These are phyloP conservation scores for Brassica carinata DNA, from an alignment of 345 rosid genomes.

Conservation along the genomic window DNA sequence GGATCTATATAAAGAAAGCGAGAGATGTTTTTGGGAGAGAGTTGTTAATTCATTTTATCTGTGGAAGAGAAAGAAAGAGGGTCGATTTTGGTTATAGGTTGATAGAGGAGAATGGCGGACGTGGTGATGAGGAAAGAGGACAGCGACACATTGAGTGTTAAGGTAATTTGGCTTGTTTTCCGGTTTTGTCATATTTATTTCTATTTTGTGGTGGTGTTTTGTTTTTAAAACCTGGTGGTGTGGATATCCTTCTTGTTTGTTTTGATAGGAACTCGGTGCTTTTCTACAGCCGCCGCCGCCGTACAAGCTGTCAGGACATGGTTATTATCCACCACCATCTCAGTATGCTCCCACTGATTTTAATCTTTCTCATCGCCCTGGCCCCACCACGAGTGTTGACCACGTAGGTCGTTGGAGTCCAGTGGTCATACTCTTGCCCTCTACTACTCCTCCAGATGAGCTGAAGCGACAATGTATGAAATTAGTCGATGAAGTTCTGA, in stretches of 20 bases:
- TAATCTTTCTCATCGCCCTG: not conserved
- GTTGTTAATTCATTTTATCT: no score
- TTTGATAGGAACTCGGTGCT: not conserved
- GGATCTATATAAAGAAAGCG: no score
- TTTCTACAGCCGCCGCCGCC: not conserved
- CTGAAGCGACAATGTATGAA: not conserved
- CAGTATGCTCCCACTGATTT: not conserved
- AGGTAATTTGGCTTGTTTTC: not conserved
- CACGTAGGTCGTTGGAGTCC: not conserved
- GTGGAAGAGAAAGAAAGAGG: no score
- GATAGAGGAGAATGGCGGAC: not conserved
- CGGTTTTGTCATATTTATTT: no score
- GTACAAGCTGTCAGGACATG: not conserved
- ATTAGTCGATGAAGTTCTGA: not conserved
- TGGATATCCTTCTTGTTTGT: no score
- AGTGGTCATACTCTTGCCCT: not conserved
- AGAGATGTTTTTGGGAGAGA: no score
- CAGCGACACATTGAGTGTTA: not conserved
- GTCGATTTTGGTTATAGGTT: no score
- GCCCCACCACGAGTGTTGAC: not conserved
- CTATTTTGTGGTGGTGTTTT: not conserved
- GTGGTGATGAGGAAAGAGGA: not conserved
- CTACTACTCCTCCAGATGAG: not conserved
- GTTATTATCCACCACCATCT: not conserved
- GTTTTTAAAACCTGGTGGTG: no score